Percentiles rank a stretch among this genome's conserved stretches.
These are phyloP conservation scores for Vanrija sp. DNA, from an alignment of 1,284 basidiomycete genomes.

Conservation along the genomic window DNA sequence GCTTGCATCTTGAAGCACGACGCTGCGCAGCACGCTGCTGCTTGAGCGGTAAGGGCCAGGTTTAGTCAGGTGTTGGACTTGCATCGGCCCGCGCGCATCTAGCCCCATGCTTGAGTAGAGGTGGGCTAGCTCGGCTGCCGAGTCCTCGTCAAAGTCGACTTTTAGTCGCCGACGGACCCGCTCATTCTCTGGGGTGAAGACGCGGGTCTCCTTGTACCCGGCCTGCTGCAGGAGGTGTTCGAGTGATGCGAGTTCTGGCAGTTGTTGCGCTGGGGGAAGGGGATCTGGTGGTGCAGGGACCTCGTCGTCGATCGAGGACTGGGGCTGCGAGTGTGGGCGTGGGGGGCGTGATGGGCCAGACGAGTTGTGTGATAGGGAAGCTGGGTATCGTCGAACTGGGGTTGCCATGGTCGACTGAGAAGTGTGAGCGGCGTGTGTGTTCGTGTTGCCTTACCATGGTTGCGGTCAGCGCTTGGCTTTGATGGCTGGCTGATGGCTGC, in stretches of 20 bases:
- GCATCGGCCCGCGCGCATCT: conserved; percentile 5
- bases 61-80: conserved; percentile 13
- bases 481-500: too few relatives aligned
- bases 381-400: conserved; percentile 15
- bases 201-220: conserved; percentile 81
- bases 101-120: conserved; percentile 37
- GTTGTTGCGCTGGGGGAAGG: conserved; percentile 5
- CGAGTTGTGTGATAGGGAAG: conserved; percentile 18
- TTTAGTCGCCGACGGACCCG: conserved; percentile 45
- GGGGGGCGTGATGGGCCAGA: conserved; percentile 20
- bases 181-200: conserved; percentile 77
- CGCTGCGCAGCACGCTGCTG: conserved; percentile 17
- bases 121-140: conserved; percentile 27
- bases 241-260: conserved; percentile 55
- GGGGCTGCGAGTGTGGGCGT: conserved; percentile 2
- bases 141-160: conserved; percentile 28
- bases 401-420: too few relatives aligned
- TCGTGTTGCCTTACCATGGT: too few relatives aligned
- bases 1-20: conserved; percentile 16
- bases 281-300: conserved; percentile 17
- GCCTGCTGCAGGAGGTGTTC: conserved; percentile 77
- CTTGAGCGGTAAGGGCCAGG: conserved; percentile 12
- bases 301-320: conserved; percentile 23
- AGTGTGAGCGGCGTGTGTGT: too few relatives aligned
- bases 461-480: too few relatives aligned